Evolutionary conservation across 2,329 filamentous ascomycete species (phyloP), one percentile per base, ranked within the genome.

Genomic region (Lojkania enalia): DNA sequence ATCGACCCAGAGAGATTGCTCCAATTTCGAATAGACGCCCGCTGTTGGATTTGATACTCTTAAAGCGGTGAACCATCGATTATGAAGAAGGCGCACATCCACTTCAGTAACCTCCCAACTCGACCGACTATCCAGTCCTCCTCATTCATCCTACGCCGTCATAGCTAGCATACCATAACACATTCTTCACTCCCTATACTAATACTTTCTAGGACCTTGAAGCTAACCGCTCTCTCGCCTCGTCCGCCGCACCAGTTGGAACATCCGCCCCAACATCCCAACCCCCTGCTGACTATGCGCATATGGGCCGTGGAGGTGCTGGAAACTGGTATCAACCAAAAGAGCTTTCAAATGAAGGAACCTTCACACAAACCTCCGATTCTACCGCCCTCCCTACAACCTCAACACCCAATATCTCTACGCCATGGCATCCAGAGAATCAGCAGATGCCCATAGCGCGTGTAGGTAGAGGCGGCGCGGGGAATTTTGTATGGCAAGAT

Each of bases 311-410:
- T 30, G 74, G 74, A 30, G 75, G 74, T 29, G 69, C 71, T 3
- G 75, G 74, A 2, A 77, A 77, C 57, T 75, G 66, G 63, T 76
- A 74, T 54, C 66, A 69, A 30, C 74, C 74, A 20, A 57, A 64
- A 21, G 60, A 70, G 20, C 61, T 76, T 18, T 55, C 57, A 9
- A 49, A 68, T 42, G 67, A 61, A 5, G 74, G 74, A 39, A 63
- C 60, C 4, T 76, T 74, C 52, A 54, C 54, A 5, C 49, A 59
- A 12, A 43, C 60, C 19, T 25, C 35, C 35, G 65, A 70, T 18
- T 44, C 64, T 4, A 69, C 64, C 11, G 57, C 61, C 9, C 40
- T 52, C 2, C 65, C 64, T 3, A 60, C 59, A 13, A 48, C 49
- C 14, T 44, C 54, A 7, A 64, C 60, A 23, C 60, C 61, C 2